Evolutionary conservation across 495 filamentous ascomycete species (phyloP).

Genomic region (Aspergillus cavernicola): DNA sequence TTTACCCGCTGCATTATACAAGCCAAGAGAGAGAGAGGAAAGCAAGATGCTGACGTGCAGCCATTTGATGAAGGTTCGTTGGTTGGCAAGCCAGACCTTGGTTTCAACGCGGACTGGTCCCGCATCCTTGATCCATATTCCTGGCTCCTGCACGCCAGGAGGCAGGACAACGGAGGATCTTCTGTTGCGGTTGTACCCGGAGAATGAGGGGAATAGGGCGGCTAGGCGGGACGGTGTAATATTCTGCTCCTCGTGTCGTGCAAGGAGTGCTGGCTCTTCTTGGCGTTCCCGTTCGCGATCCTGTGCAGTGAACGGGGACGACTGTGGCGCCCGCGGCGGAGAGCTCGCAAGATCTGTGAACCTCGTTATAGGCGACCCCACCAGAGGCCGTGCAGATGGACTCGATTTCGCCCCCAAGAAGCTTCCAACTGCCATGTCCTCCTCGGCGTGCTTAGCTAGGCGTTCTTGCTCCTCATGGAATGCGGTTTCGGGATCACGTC

Average conservation of each 20-base stretch:
- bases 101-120: slow-evolving; percentile 88
- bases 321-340: slow-evolving; percentile 19
- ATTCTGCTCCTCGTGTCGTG: slow-evolving; percentile 14
- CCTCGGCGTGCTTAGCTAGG: slow-evolving; percentile 72
- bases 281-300: background rate
- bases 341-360: slow-evolving; percentile 17
- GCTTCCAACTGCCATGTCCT: slow-evolving; percentile 85
- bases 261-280: slow-evolving; percentile 18
- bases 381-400: slow-evolving; percentile 39
- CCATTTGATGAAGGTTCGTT: slow-evolving; percentile 97
- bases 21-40: slow-evolving; percentile 71
- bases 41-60: slow-evolving; percentile 87
- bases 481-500: slow-evolving; percentile 83
- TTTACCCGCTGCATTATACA: slow-evolving; percentile 82
- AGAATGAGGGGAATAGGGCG: slow-evolving; percentile 68
- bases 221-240: slow-evolving; percentile 42
- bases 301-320: slow-evolving; percentile 24
- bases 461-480: slow-evolving; percentile 89
- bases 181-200: slow-evolving; percentile 62
- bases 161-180: slow-evolving; percentile 53
- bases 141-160: slow-evolving; percentile 80
- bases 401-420: slow-evolving; percentile 56
- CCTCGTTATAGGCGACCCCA: slow-evolving; percentile 56
- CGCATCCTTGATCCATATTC: slow-evolving; percentile 84
- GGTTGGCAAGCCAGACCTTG: slow-evolving; percentile 98